These are phyloP conservation scores for Amanita subjunquillea DNA, from an alignment of 768 basidiomycete genomes.

Conservation along the genomic window DNA sequence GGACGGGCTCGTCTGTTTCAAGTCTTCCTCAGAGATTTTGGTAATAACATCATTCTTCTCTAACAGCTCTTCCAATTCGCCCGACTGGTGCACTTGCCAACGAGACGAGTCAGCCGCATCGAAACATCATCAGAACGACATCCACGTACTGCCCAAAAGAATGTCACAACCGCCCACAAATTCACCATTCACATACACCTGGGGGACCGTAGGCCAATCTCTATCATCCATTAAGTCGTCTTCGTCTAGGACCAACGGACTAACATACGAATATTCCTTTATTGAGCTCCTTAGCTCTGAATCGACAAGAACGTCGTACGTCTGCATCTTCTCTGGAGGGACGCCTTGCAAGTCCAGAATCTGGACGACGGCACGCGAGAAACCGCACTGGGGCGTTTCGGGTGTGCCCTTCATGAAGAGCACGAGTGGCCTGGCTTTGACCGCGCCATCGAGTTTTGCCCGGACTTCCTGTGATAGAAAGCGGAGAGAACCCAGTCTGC, in stretches of 20 bases:
- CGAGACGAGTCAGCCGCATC: slow-evolving; percentile 1
- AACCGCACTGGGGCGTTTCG: slow-evolving; percentile 81
- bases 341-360: slow-evolving; percentile 82
- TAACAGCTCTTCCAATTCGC: slow-evolving; percentile 80
- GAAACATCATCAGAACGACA: slow-evolving; percentile 1
- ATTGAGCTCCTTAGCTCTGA: slow-evolving; percentile 73
- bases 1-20: slow-evolving; percentile 7
- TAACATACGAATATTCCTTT: slow-evolving; percentile 94
- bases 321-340: slow-evolving; percentile 68
- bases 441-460: slow-evolving; percentile 58
- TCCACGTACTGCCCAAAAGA: slow-evolving; percentile 69
- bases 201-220: slow-evolving; percentile 97
- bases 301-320: slow-evolving; percentile 88
- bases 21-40: slow-evolving; percentile 21
- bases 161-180: slow-evolving; percentile 98
- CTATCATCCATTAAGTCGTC: slow-evolving; percentile 26
- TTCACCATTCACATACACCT: slow-evolving; percentile 89
- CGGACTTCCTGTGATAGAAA: slow-evolving; percentile 56
- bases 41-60: slow-evolving; percentile 64
- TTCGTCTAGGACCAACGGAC: background rate
- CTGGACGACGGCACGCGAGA: slow-evolving; percentile 90
- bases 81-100: slow-evolving; percentile 84
- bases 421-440: slow-evolving; percentile 71
- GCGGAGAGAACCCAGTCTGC: slow-evolving; percentile 25
- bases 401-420: slow-evolving; percentile 99